Percentiles rank a stretch among this genome's conserved stretches.
These are phyloP conservation scores for Leishmania guyanensis DNA, from an alignment of 208 protist genomes.

Conservation along the genomic window DNA sequence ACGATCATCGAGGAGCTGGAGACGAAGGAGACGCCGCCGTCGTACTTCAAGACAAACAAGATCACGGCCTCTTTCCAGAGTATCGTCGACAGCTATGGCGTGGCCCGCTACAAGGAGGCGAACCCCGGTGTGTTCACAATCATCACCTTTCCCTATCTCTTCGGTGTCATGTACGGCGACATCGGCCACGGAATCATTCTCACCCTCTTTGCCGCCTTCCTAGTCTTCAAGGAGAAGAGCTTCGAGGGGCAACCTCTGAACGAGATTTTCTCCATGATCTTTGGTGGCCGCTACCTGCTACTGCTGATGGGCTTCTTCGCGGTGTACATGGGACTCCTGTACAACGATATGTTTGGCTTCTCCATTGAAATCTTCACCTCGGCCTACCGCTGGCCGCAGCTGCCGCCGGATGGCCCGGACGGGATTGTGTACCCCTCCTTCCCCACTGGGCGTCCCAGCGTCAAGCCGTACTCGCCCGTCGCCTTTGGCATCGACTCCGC, in stretches of 20 bases:
- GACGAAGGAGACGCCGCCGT: slow-evolving; percentile 94
- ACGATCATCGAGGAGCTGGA: slow-evolving; percentile 93
- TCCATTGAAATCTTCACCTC: slow-evolving; percentile 87
- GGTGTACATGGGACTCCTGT: slow-evolving; percentile 97
- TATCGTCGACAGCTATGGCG: slow-evolving; percentile 98
- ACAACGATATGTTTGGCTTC: slow-evolving; percentile 97
- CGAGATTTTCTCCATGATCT: slow-evolving; percentile 90
- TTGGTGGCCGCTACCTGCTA: slow-evolving; percentile 94
- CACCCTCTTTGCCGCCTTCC: slow-evolving; percentile 64
- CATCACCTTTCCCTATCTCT: slow-evolving; percentile 99
- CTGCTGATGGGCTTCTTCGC: slow-evolving; percentile 96
- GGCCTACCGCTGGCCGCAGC: slow-evolving; percentile 59
- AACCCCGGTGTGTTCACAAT: slow-evolving; percentile 96
- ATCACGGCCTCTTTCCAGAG: slow-evolving; percentile 96
- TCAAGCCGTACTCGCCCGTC: slow-evolving; percentile 51
- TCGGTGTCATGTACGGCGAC: slow-evolving; percentile 99
- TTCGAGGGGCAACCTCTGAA: slow-evolving; percentile 88
- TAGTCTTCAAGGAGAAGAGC: slow-evolving; percentile 89
- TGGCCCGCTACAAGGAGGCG: slow-evolving; percentile 92
- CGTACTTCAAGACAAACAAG: slow-evolving; percentile 97
- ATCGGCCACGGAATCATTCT: slow-evolving; percentile 98
- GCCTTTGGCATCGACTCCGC: slow-evolving; percentile 85
- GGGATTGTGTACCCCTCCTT: slow-evolving; percentile 36
- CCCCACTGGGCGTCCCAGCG: slow-evolving; percentile 43
- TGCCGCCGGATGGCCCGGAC: slow-evolving; percentile 78